A percentile compares a stretch with the other conserved stretches of the same genome.
phyloP scores from a whole-genome alignment of 2,329 filamentous ascomycete genomes.

The Aspergillus fumigatiaffinis region DNA sequence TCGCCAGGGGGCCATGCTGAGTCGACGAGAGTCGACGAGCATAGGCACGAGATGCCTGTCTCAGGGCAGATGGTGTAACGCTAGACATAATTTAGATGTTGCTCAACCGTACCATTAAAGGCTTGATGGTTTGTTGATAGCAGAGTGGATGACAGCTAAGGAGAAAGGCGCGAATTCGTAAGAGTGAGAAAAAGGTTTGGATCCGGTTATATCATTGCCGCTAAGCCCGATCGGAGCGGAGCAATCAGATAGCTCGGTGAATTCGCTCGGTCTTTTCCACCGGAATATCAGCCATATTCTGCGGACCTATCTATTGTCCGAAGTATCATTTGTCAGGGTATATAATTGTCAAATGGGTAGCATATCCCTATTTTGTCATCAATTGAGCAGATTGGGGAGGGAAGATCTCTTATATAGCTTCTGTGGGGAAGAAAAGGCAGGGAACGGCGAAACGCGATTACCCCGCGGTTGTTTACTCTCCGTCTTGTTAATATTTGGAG shows the following conservation, averaged over 20 bases:
- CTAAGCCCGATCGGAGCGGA: slow-evolving; percentile 24
- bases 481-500: neutral
- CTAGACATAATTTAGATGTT: slow-evolving; percentile 53
- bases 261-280: slow-evolving; percentile 10
- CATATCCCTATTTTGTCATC: neutral
- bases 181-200: slow-evolving; percentile 21
- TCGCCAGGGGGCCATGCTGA: slow-evolving; percentile 31
- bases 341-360: neutral
- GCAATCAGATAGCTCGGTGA: slow-evolving; percentile 20
- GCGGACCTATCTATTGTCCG: neutral
- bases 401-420: neutral
- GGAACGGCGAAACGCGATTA: neutral
- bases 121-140: slow-evolving; percentile 19
- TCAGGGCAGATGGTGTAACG: slow-evolving; percentile 64
- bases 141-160: slow-evolving; percentile 8
- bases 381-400: neutral
- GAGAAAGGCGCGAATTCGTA: slow-evolving; percentile 12
- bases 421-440: neutral
- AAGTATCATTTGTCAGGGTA: neutral
- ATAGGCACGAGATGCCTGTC: slow-evolving; percentile 66
- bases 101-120: slow-evolving; percentile 18
- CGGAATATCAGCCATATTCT: neutral
- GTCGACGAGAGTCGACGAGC: slow-evolving; percentile 47
- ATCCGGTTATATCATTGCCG: slow-evolving; percentile 25
- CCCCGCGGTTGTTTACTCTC: neutral